A percentile compares a stretch with the other conserved stretches of the same genome.
phyloP scores from a whole-genome alignment of 2,329 filamentous ascomycete genomes.

The Coniochaeta ligniaria region DNA sequence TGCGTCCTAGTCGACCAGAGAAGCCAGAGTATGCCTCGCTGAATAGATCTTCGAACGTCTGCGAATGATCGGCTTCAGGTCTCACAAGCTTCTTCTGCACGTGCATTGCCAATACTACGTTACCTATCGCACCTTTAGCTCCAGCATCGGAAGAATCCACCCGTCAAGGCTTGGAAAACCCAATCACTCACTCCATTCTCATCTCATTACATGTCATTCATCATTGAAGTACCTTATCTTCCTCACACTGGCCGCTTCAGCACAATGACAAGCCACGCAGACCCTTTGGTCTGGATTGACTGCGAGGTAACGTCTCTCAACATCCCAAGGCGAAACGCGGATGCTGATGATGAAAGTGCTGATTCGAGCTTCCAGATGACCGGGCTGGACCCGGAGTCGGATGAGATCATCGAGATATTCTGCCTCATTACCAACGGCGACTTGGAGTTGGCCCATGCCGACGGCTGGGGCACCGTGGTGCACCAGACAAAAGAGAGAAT shows the following conservation, averaged over 20 bases:
- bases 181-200: not conserved
- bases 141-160: not conserved
- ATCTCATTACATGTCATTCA: not conserved
- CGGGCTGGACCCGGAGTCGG: constrained; percentile 67
- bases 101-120: not conserved
- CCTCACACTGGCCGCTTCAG: not conserved
- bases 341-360: not conserved
- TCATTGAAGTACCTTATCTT: not conserved
- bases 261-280: constrained; percentile 23
- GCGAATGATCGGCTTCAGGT: not conserved
- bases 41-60: not conserved
- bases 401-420: constrained; percentile 85
- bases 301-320: constrained; percentile 35
- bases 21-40: not conserved
- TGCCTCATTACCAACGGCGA: constrained; percentile 83
- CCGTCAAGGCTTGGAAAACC: not conserved
- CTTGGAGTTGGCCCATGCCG: constrained; percentile 66
- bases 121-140: not conserved
- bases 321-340: not conserved
- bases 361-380: constrained; percentile 65
- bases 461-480: constrained; percentile 74
- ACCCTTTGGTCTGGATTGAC: constrained; percentile 82
- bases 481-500: constrained; percentile 65
- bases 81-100: not conserved
- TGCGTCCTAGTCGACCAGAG: too few relatives aligned